Evolutionary conservation across 352 stramenopile species (phyloP).

Genomic region (Phytophthora europaea): DNA sequence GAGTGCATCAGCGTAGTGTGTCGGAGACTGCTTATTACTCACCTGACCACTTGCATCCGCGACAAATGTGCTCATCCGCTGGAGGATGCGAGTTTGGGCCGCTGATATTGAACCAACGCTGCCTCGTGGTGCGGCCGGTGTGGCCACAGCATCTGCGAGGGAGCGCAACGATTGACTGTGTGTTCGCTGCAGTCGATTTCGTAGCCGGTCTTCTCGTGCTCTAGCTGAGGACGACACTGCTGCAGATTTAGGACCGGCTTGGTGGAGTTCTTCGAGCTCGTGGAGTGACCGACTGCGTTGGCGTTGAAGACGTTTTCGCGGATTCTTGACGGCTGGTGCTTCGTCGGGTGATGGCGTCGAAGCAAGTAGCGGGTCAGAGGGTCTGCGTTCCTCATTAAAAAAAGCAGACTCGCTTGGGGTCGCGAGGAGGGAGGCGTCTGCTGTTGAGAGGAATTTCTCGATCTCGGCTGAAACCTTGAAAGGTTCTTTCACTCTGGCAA

Average conservation of each 20-base stretch:
- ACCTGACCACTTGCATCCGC: background rate
- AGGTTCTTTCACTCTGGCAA: background rate
- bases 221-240: background rate
- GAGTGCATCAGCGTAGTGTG: background rate
- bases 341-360: background rate
- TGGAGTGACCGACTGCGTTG: background rate
- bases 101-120: background rate
- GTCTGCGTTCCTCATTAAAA: background rate
- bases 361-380: background rate
- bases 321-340: background rate
- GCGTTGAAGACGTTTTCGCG: background rate
- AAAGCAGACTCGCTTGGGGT: background rate
- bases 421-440: background rate
- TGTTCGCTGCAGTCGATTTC: constrained; percentile 4
- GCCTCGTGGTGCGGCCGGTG: background rate
- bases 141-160: background rate
- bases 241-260: background rate
- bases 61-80: background rate
- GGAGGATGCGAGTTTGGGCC: background rate
- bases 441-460: background rate
- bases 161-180: constrained; percentile 1
- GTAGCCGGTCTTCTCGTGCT: background rate
- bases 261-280: background rate
- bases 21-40: background rate
- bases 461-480: background rate